These are phyloP conservation scores for Neostapfia colusana DNA, from an alignment of 176 grass and related monocot genomes.

Conservation along the genomic window DNA sequence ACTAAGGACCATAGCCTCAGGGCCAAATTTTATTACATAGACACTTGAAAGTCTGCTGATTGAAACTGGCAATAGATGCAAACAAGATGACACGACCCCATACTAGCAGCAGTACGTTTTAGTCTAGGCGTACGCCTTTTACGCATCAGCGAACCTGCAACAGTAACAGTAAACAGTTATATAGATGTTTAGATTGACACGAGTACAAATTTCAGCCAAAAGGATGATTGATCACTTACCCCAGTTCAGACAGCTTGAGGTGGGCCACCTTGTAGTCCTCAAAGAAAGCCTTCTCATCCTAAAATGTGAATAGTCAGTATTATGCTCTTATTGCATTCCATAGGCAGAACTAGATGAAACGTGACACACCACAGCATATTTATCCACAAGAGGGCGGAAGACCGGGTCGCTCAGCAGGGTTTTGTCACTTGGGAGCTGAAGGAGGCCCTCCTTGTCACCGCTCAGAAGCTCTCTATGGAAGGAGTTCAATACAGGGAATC, in stretches of 20 bases:
- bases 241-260: slow-evolving; percentile 86
- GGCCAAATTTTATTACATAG: slow-evolving; percentile 47
- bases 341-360: neutral
- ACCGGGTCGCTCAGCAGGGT: slow-evolving; percentile 67
- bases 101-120: neutral
- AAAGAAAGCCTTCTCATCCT: slow-evolving; percentile 96
- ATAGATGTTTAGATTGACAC: neutral
- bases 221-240: slow-evolving; percentile 28
- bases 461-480: slow-evolving; percentile 66
- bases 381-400: slow-evolving; percentile 75
- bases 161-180: slow-evolving; percentile 4
- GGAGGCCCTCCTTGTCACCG: slow-evolving; percentile 86
- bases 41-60: slow-evolving; percentile 27
- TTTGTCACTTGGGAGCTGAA: slow-evolving; percentile 91
- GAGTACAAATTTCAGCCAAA: neutral
- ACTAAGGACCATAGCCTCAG: neutral
- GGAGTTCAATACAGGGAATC: neutral
- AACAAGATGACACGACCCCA: neutral
- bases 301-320: neutral
- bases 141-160: slow-evolving; percentile 67
- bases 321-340: neutral
- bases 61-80: slow-evolving; percentile 32
- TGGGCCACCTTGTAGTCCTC: slow-evolving; percentile 80
- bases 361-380: slow-evolving; percentile 71
- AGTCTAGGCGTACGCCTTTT: neutral